These are phyloP conservation scores for Saccharomycopsis amapae DNA, from an alignment of 805 yeast genomes.

Conservation along the genomic window DNA sequence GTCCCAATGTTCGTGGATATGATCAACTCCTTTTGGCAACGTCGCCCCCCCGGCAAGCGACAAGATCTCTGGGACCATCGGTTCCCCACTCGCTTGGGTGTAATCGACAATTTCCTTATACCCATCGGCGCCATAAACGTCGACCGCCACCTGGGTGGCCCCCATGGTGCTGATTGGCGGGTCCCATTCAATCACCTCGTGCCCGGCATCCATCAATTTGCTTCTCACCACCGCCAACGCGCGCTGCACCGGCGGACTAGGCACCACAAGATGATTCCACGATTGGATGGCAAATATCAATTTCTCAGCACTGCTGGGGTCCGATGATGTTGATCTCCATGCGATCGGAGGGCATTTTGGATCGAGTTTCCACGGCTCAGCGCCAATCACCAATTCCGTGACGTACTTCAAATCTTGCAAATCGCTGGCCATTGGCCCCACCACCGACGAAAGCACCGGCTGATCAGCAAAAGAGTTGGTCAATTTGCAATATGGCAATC, in stretches of 20 bases:
- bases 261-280: conserved; percentile 40
- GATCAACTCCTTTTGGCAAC: conserved; percentile 9
- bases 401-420: conserved; percentile 30
- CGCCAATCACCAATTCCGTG: conserved; percentile 32
- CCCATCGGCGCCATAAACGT: conserved; percentile 32
- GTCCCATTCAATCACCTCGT: conserved; percentile 37
- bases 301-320: conserved; percentile 24
- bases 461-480: conserved; percentile 30
- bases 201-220: conserved; percentile 31
- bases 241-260: conserved; percentile 50
- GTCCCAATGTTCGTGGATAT: conserved; percentile 34
- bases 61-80: conserved; percentile 27
- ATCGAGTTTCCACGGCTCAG: conserved; percentile 42
- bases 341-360: conserved; percentile 45
- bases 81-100: conserved; percentile 29
- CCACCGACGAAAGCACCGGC: conserved; percentile 29
- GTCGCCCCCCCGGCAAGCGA: conserved; percentile 24
- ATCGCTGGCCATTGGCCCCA: conserved; percentile 31
- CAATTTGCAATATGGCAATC: conserved; percentile 33
- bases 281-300: conserved; percentile 40
- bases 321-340: conserved; percentile 37
- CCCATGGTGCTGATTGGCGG: conserved; percentile 29
- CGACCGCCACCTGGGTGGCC: conserved; percentile 25
- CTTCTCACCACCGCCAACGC: conserved; percentile 31
- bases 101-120: conserved; percentile 29